Percentiles rank a stretch among this genome's conserved stretches.
phyloP scores from a whole-genome alignment of 2,329 filamentous ascomycete species.

The Leptographium lundbergii region DNA sequence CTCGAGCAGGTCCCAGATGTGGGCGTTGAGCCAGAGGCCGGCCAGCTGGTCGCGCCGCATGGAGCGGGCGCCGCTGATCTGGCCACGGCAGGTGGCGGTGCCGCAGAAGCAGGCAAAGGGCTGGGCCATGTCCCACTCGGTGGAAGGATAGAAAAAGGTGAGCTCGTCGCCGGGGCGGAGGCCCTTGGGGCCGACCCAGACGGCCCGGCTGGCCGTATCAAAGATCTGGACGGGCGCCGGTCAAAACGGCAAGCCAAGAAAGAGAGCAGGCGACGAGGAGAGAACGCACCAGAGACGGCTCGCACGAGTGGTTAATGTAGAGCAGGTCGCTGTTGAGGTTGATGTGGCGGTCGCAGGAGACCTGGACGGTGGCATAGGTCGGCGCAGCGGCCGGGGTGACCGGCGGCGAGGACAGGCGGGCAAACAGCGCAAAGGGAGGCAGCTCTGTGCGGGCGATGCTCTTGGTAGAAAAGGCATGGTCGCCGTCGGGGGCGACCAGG shows the following conservation, averaged over 20 bases:
- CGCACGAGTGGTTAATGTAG: slow-evolving; percentile 58
- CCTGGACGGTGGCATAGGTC: slow-evolving; percentile 54
- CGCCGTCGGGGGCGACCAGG: slow-evolving; percentile 33
- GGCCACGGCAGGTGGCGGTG: slow-evolving; percentile 42
- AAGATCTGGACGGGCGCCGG: slow-evolving; percentile 40
- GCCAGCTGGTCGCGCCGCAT: slow-evolving; percentile 42
- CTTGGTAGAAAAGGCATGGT: slow-evolving; percentile 44
- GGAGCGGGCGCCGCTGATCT: slow-evolving; percentile 49
- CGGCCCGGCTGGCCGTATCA: slow-evolving; percentile 41
- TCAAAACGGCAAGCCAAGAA: too few relatives aligned
- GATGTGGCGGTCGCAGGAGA: slow-evolving; percentile 40
- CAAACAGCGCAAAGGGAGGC: slow-evolving; percentile 51
- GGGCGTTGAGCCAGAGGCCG: slow-evolving; percentile 48
- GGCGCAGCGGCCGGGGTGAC: slow-evolving; percentile 41
- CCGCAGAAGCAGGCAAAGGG: slow-evolving; percentile 55
- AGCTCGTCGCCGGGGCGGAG: slow-evolving; percentile 44
- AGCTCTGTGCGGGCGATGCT: slow-evolving; percentile 42
- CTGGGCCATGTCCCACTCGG: slow-evolving; percentile 64
- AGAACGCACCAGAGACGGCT: slow-evolving; percentile 45
- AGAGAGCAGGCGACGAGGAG: background rate
- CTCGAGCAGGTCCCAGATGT: slow-evolving; percentile 41
- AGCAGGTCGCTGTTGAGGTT: slow-evolving; percentile 53
- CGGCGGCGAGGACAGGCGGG: slow-evolving; percentile 53
- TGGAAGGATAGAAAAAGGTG: slow-evolving; percentile 65
- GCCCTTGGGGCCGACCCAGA: slow-evolving; percentile 45